A percentile compares a stretch with the other conserved stretches of the same genome.
Conservation (phyloP, 257 asterid species). For the Euphrasia confusa region DNA sequence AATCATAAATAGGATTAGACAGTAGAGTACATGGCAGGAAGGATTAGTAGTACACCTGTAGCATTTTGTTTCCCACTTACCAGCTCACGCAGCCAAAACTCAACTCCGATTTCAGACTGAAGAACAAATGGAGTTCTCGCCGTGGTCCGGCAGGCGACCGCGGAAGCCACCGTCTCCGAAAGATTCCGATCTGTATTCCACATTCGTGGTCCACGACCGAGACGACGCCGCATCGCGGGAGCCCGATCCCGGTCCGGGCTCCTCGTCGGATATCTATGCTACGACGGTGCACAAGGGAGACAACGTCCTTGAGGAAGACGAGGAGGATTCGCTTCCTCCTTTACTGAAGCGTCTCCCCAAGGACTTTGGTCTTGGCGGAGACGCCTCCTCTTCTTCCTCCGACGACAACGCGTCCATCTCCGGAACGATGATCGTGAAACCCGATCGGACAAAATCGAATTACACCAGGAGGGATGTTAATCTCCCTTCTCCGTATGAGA, state of each 20-base stretch:
- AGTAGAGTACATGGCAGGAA: too few species aligned
- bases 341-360: conserved; percentile 81
- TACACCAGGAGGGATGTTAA: conserved; percentile 29
- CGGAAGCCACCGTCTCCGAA: conserved; percentile 56
- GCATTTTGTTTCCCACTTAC: too few species aligned
- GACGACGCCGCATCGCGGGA: conserved; percentile 25
- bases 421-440: conserved; percentile 79
- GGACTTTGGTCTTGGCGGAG: conserved; percentile 73
- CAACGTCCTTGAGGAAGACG: conserved; percentile 50
- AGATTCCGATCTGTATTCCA: conserved; percentile 61
- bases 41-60: too few species aligned
- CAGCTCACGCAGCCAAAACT: neutral
- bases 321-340: conserved; percentile 84
- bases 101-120: conserved; percentile 11
- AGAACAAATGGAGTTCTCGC: conserved; percentile 51
- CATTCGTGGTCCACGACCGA: conserved; percentile 41
- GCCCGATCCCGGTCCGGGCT: conserved; percentile 27
- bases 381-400: conserved; percentile 33
- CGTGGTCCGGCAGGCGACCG: conserved; percentile 48
- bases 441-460: conserved; percentile 43
- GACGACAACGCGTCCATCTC: conserved; percentile 54
- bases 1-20: too few species aligned
- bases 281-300: conserved; percentile 68
- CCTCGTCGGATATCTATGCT: conserved; percentile 49
- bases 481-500: conserved; percentile 27